Percentiles rank a stretch among this genome's conserved stretches.
These are phyloP conservation scores for Cerrena zonata DNA, from an alignment of 1,284 basidiomycete genomes.

Conservation along the genomic window DNA sequence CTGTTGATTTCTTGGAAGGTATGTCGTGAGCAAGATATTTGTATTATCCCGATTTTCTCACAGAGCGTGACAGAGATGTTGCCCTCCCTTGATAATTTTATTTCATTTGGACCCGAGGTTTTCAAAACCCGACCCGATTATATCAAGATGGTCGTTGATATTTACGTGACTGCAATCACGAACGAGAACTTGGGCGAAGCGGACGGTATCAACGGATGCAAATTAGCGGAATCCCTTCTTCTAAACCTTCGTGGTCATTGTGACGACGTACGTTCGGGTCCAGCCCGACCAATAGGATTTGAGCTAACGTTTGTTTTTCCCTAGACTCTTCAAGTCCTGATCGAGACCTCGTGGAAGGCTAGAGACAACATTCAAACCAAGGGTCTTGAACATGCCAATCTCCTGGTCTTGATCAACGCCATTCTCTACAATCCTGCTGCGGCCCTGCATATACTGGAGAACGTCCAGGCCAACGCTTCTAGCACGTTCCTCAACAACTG, in stretches of 20 bases:
- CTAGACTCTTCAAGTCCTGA: slow-evolving; percentile 49
- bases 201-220: slow-evolving; percentile 80
- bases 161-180: slow-evolving; percentile 74
- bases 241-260: slow-evolving; percentile 73
- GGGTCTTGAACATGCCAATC: slow-evolving; percentile 68
- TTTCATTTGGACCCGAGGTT: slow-evolving; percentile 76
- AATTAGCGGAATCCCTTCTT: slow-evolving; percentile 78
- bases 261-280: slow-evolving; percentile 56
- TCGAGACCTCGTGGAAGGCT: slow-evolving; percentile 54
- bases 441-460: slow-evolving; percentile 72
- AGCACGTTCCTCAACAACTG: slow-evolving; percentile 75
- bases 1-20: slow-evolving; percentile 83
- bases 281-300: neutral
- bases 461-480: slow-evolving; percentile 48
- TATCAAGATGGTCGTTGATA: slow-evolving; percentile 77
- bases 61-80: slow-evolving; percentile 69
- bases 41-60: neutral
- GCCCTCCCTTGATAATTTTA: slow-evolving; percentile 83
- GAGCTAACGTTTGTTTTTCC: neutral
- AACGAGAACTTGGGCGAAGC: slow-evolving; percentile 74
- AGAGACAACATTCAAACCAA: slow-evolving; percentile 57
- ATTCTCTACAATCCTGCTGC: slow-evolving; percentile 82
- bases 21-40: too few relatives aligned
- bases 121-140: slow-evolving; percentile 74
- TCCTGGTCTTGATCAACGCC: slow-evolving; percentile 78